Percentiles rank a stretch among this genome's conserved stretches.
These are phyloP conservation scores for Cutaneotrichosporon cavernicola DNA, from an alignment of 1,284 basidiomycete genomes.

Conservation along the genomic window DNA sequence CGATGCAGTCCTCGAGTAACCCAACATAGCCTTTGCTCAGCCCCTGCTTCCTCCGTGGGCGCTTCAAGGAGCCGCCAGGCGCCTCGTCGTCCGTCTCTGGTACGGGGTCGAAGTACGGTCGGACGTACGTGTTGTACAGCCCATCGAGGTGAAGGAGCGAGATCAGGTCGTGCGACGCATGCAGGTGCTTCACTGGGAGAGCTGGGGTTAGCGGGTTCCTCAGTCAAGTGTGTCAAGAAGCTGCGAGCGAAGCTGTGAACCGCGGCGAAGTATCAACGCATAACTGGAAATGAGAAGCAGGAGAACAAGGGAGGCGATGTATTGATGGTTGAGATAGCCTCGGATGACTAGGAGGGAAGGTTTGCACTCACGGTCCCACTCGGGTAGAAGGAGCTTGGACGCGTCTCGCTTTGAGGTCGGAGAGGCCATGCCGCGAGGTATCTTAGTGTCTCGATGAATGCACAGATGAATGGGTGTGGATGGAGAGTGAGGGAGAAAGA, in stretches of 20 bases:
- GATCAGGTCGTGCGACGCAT: conserved; percentile 45
- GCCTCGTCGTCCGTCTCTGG: conserved; percentile 30
- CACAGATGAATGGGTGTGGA: not conserved
- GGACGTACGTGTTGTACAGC: conserved; percentile 45
- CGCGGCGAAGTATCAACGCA: not conserved
- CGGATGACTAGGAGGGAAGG: not conserved
- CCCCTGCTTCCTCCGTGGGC: conserved; percentile 23
- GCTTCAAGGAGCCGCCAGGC: conserved; percentile 12
- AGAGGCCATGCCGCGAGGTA: conserved; percentile 1
- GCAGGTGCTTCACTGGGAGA: conserved; percentile 37
- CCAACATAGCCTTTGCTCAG: conserved; percentile 46
- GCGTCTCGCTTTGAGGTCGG: conserved; percentile 9
- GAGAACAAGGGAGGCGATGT: not conserved
- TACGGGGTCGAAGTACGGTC: conserved; percentile 38
- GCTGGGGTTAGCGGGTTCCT: conserved; percentile 23
- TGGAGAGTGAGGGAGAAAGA: too few species aligned
- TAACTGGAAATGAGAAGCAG: not conserved
- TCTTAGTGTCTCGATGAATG: not conserved
- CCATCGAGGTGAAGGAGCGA: conserved; percentile 44
- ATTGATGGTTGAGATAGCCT: not conserved
- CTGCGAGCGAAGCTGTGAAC: not conserved
- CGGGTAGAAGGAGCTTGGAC: conserved; percentile 32
- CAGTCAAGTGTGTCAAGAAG: not conserved
- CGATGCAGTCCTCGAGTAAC: conserved; percentile 47
- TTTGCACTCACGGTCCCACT: conserved; percentile 40